A percentile compares a stretch with the other conserved stretches of the same genome.
phyloP scores from a whole-genome alignment of 129 eudicot species.

The Lactuca sativa region DNA sequence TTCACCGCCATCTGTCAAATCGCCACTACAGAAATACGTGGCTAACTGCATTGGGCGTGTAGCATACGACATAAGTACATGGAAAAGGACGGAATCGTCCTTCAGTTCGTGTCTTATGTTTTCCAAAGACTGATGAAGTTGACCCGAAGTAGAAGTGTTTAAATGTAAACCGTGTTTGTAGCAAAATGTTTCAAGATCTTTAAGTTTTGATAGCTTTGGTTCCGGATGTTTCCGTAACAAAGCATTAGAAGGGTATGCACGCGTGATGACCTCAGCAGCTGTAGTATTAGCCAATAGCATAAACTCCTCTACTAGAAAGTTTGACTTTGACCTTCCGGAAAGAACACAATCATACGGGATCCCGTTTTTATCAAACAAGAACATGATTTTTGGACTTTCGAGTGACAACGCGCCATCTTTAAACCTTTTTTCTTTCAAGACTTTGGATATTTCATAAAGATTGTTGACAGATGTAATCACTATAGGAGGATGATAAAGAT shows the following conservation, averaged over 20 bases:
- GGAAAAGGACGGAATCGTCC: conserved; percentile 62
- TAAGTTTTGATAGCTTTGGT: conserved; percentile 74
- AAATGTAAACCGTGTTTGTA: conserved; percentile 62
- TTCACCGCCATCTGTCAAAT: conserved; percentile 33
- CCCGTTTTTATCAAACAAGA: conserved; percentile 74
- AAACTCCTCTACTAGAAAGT: conserved; percentile 85
- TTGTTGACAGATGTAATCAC: conserved; percentile 53
- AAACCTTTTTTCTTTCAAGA: conserved; percentile 66
- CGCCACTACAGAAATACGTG: conserved; percentile 82
- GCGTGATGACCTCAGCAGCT: conserved; percentile 78
- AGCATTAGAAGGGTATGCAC: conserved; percentile 78
- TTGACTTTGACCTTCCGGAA: conserved; percentile 47
- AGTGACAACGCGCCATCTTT: conserved; percentile 71
- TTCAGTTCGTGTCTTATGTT: conserved; percentile 52
- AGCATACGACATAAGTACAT: conserved; percentile 76
- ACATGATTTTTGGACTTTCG: conserved; percentile 60
- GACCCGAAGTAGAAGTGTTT: conserved; percentile 65
- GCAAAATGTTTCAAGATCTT: conserved; percentile 74
- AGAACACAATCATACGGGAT: conserved; percentile 58
- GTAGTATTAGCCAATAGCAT: conserved; percentile 93
- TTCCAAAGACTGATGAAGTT: conserved; percentile 62
- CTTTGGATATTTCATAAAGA: conserved; percentile 55
- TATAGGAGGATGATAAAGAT: background rate
- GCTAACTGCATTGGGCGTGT: conserved; percentile 91
- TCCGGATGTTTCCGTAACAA: conserved; percentile 88